These are phyloP conservation scores for Aspergillus sergii DNA, from an alignment of 2,329 filamentous ascomycete genomes.

Conservation along the genomic window DNA sequence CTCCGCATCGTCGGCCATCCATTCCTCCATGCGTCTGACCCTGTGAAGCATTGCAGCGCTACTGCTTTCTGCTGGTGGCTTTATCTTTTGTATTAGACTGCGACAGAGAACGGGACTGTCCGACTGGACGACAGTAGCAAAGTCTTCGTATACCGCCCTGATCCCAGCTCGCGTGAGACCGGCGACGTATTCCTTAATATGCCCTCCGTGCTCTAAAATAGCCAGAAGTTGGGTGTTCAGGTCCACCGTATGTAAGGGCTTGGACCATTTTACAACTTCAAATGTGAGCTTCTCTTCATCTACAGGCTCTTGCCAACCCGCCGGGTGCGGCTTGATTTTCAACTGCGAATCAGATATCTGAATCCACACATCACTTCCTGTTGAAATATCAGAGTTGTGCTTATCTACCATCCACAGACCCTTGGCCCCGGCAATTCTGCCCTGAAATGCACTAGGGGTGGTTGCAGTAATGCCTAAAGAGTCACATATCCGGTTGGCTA, in stretches of 20 bases:
- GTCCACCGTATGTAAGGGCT: constrained; percentile 44
- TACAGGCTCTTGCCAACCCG: constrained; percentile 33
- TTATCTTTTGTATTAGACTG: constrained; percentile 38
- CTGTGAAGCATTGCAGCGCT: constrained; percentile 20
- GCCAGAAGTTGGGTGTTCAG: constrained; percentile 59
- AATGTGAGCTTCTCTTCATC: constrained; percentile 56
- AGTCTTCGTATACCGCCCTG: constrained; percentile 35
- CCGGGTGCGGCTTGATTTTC: constrained; percentile 55
- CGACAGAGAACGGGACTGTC: constrained; percentile 39
- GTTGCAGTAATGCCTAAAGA: constrained; percentile 41
- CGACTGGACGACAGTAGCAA: constrained; percentile 40
- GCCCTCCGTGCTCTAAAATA: constrained; percentile 57
- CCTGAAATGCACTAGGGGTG: constrained; percentile 59
- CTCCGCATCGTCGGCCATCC: constrained; percentile 37
- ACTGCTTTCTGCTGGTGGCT: constrained; percentile 29
- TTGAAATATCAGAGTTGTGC: constrained; percentile 29
- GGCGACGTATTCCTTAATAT: constrained; percentile 45
- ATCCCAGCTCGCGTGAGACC: constrained; percentile 44
- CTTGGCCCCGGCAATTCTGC: constrained; percentile 61
- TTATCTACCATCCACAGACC: constrained; percentile 62
- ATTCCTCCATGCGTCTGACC: constrained; percentile 36
- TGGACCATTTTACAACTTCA: constrained; percentile 56
- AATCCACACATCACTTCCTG: constrained; percentile 52
- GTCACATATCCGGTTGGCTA: constrained; percentile 52
- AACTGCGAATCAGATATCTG: constrained; percentile 59